phyloP scores from a whole-genome alignment of 768 basidiomycete species.

The Auriscalpium vulgare region DNA sequence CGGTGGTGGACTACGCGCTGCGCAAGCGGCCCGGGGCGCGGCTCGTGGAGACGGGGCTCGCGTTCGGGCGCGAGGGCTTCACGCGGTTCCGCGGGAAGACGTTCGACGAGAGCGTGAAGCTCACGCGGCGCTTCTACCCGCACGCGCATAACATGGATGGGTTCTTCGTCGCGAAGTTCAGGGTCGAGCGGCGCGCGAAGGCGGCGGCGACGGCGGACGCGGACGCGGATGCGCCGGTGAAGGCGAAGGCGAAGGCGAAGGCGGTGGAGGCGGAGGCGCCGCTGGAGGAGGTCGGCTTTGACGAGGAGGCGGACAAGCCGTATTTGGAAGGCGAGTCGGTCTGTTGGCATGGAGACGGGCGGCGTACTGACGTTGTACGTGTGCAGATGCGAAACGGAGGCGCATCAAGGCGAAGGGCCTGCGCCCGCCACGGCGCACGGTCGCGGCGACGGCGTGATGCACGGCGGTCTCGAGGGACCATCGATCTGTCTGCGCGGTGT shows the following conservation, averaged over 20 bases:
- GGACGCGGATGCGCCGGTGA: constrained; percentile 22
- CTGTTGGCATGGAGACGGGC: not conserved
- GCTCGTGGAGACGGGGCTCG: constrained; percentile 87
- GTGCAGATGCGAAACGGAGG: constrained; percentile 61
- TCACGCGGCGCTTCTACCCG: constrained; percentile 89
- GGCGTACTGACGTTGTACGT: not conserved
- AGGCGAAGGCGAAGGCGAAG: constrained; percentile 15
- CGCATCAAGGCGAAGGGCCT: constrained; percentile 72
- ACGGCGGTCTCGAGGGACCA: no score
- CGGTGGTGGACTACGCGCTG: constrained; percentile 95
- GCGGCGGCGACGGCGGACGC: constrained; percentile 24
- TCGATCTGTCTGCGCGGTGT: no score
- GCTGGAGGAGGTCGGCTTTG: constrained; percentile 21
- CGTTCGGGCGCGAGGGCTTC: constrained; percentile 91
- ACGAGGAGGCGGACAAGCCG: constrained; percentile 36
- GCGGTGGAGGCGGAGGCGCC: constrained; percentile 22
- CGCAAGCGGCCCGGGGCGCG: constrained; percentile 89
- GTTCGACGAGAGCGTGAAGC: constrained; percentile 68
- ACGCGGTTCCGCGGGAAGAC: constrained; percentile 85
- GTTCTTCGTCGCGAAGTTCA: constrained; percentile 98
- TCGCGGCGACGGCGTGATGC: constrained; percentile 9
- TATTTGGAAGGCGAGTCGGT: constrained; percentile 68
- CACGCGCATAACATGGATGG: constrained; percentile 99
- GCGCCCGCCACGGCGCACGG: constrained; percentile 41
- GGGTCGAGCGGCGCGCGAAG: constrained; percentile 76